Evolutionary conservation across 306 rosid species (phyloP).

Genomic region (Oemleria cerasiformis): DNA sequence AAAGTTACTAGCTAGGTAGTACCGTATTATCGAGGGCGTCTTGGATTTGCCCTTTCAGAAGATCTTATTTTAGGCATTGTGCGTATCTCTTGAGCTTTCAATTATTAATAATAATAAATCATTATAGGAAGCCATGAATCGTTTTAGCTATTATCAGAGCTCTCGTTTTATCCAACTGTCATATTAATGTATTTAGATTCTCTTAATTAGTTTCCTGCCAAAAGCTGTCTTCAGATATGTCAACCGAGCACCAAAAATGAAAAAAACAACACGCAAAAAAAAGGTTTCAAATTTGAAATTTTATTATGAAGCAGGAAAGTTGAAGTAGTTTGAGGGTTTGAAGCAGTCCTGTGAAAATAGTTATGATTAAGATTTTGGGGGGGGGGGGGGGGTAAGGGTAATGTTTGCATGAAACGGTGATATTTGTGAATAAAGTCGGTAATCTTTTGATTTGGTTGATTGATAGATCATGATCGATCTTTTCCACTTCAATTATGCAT

Average conservation of each 20-base stretch:
- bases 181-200: not conserved
- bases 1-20: no score
- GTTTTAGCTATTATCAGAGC: no score
- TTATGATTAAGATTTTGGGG: conserved; percentile 22
- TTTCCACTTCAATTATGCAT: conserved; percentile 36
- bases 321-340: conserved; percentile 14
- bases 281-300: conserved; percentile 26
- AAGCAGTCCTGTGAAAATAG: conserved; percentile 29
- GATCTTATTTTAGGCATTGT: no score
- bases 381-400: no score
- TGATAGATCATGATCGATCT: conserved; percentile 72
- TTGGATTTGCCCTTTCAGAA: no score
- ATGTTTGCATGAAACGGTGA: conserved; percentile 38
- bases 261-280: no score
- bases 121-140: no score
- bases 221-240: conserved; percentile 15
- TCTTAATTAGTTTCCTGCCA: conserved; percentile 16
- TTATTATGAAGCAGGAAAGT: not conserved
- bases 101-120: no score
- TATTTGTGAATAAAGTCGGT: conserved; percentile 42
- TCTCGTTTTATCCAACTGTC: no score
- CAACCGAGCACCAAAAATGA: no score
- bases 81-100: no score
- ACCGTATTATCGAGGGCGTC: no score
- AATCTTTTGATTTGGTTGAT: conserved; percentile 51